Evolutionary conservation across 768 basidiomycete genomes (phyloP).

Genomic region (Krasilnikovozyma curviuscula): DNA sequence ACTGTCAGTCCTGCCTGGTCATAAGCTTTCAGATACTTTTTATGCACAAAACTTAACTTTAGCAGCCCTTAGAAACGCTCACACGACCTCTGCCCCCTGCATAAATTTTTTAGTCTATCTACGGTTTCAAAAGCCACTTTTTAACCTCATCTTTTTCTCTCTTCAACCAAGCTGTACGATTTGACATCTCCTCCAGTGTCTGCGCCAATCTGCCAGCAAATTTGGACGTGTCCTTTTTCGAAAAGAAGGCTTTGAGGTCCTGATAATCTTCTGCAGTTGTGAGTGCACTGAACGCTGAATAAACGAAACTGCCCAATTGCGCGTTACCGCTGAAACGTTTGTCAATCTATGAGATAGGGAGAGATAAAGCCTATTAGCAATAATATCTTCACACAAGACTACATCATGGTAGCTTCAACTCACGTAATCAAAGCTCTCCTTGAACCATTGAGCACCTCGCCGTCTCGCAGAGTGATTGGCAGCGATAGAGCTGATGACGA

Average conservation of each 20-base stretch:
- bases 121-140: no score
- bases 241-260: constrained; percentile 51
- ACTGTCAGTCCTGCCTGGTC: no score
- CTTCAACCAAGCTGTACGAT: constrained; percentile 22
- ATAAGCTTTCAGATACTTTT: no score
- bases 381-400: not conserved
- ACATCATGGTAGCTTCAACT: constrained; percentile 17
- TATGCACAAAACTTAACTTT: no score
- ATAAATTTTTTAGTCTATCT: no score
- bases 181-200: constrained; percentile 14
- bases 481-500: constrained; percentile 43
- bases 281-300: constrained; percentile 26
- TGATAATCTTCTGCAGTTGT: constrained; percentile 50
- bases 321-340: constrained; percentile 50
- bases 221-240: constrained; percentile 32
- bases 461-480: constrained; percentile 40
- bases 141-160: no score
- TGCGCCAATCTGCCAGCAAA: no score
- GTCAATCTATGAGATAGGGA: constrained; percentile 31
- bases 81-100: no score
- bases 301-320: constrained; percentile 19
- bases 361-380: not conserved
- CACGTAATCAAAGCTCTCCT: constrained; percentile 47
- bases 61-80: no score
- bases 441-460: constrained; percentile 41